Conservation (phyloP, 495 filamentous ascomycete species). For the Astrocystis sublimbata region DNA sequence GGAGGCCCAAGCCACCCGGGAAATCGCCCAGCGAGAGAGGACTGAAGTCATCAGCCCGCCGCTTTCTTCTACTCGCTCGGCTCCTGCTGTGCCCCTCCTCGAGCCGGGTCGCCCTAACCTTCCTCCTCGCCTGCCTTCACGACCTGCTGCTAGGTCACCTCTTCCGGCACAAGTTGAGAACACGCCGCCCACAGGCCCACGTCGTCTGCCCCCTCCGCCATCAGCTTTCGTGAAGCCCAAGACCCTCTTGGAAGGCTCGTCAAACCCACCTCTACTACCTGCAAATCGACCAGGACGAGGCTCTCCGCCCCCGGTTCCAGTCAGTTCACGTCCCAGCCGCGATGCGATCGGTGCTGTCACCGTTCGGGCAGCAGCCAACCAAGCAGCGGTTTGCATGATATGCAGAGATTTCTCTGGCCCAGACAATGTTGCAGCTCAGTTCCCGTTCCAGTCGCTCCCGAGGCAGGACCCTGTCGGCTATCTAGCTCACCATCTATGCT, state of each 20-base stretch:
- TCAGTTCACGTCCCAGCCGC: constrained; percentile 45
- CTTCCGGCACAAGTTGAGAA: constrained; percentile 22
- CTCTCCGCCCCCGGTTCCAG: constrained; percentile 49
- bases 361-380: constrained; percentile 32
- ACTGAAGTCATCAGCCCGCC: constrained; percentile 22
- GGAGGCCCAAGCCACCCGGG: constrained; percentile 45
- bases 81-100: constrained; percentile 20
- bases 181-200: constrained; percentile 26
- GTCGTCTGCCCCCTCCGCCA: constrained; percentile 45
- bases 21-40: constrained; percentile 33
- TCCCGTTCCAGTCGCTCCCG: constrained; percentile 69
- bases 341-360: constrained; percentile 44
- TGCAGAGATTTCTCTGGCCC: constrained; percentile 87
- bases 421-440: constrained; percentile 75
- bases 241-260: constrained; percentile 22
- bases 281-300: constrained; percentile 21
- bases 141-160: constrained; percentile 32
- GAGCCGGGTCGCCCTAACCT: constrained; percentile 33
- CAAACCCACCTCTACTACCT: constrained; percentile 15
- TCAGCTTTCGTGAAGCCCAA: constrained; percentile 29
- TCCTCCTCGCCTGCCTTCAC: constrained; percentile 46
- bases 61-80: constrained; percentile 24
- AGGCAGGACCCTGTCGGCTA: constrained; percentile 60
- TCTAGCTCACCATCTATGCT: constrained; percentile 74
- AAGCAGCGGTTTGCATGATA: constrained; percentile 59